A percentile compares a stretch with the other conserved stretches of the same genome.
phyloP scores from a whole-genome alignment of 192 early-diverging fungal species.

The Coemansia umbellata region DNA sequence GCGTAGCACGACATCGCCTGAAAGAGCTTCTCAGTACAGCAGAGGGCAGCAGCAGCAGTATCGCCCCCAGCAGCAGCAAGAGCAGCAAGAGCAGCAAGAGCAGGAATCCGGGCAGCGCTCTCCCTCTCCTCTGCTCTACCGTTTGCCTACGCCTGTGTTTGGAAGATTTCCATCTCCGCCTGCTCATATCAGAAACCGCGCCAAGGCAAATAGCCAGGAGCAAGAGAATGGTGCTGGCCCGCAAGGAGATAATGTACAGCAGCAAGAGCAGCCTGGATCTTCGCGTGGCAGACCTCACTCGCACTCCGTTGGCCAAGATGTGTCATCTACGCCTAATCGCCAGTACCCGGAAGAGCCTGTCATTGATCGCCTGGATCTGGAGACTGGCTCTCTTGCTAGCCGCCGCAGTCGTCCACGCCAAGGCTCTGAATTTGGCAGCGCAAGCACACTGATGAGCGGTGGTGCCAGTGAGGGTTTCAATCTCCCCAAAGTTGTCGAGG shows the following conservation, averaged over 20 bases:
- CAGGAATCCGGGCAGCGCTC: conserved; percentile 1
- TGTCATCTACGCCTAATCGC: conserved; percentile 1
- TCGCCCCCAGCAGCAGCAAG: conserved; percentile 3
- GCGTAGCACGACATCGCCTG: conserved; percentile 15
- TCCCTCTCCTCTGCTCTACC: conserved; percentile 34
- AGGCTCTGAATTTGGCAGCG: conserved; percentile 44
- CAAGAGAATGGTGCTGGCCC: conserved; percentile 6
- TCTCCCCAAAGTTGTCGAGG: conserved; percentile 50
- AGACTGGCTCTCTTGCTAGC: conserved; percentile 41
- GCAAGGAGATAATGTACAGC: background rate
- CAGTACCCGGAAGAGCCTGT: conserved; percentile 38
- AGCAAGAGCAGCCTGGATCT: conserved; percentile 6
- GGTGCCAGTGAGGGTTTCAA: conserved; percentile 17
- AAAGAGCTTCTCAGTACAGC: background rate
- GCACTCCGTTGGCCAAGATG: conserved; percentile 24
- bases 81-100: conserved; percentile 5
- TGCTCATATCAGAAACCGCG: conserved; percentile 49
- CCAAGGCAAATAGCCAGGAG: conserved; percentile 9
- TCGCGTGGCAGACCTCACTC: conserved; percentile 36
- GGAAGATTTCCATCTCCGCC: conserved; percentile 50
- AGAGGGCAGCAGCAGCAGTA: conserved; percentile 1
- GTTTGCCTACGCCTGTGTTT: conserved; percentile 44
- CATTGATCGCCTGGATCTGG: conserved; percentile 36
- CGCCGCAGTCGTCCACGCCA: conserved; percentile 29
- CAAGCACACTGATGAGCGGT: conserved; percentile 44